Evolutionary conservation across 1,284 basidiomycete genomes (phyloP), one percentile per base, ranked within the genome.

Genomic region (Ustilago curta): DNA sequence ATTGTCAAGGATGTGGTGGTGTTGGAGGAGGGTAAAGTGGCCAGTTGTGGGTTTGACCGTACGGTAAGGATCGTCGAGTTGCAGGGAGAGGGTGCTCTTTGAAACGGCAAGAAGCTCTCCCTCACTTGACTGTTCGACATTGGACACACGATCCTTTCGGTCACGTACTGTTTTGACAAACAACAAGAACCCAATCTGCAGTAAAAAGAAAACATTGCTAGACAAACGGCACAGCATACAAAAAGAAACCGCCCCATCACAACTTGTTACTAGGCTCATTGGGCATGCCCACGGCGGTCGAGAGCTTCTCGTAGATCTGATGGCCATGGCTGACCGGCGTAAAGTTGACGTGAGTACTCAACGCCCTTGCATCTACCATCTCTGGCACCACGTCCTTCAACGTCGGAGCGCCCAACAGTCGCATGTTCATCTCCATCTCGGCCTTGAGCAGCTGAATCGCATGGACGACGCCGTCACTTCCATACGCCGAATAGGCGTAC

Each of bases 401-500:
- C 45, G 87, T 89, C 18, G 88, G 88, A 8, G 90, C 92, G 39
- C 94, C 94, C 3, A 95, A 85, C 25, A 93, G 87, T 55, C 90
- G 87, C 92, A 97, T 93, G 0, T 90, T 90, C 18, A 90, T 91
- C 51, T 90, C 84, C 51, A 96, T 92, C 87, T 97, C 94, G 51
- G 91, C 90, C 76, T 91, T 88, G 71, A 95, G 85, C 42, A 96
- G 86, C n/a, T 86, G 80, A 9, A 87, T 88, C 21, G 91, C 88
- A 82, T 92, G 92, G 35, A 90, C 87, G 8, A 94, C 93, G 2
- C 95, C 94, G 14, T 89, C 89, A 70, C 90, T 89, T 3, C 93
- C 94, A 62, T 94, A 95, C 9, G 93, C 93, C 89, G 92, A 92
- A 86, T 95, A 93, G 3, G 93, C 93, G 80, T 92, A 95, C 11